Base-by-base conservation (phyloP, 495 filamentous ascomycete genomes). In the Massariosphaeria phaeospora region DNA sequence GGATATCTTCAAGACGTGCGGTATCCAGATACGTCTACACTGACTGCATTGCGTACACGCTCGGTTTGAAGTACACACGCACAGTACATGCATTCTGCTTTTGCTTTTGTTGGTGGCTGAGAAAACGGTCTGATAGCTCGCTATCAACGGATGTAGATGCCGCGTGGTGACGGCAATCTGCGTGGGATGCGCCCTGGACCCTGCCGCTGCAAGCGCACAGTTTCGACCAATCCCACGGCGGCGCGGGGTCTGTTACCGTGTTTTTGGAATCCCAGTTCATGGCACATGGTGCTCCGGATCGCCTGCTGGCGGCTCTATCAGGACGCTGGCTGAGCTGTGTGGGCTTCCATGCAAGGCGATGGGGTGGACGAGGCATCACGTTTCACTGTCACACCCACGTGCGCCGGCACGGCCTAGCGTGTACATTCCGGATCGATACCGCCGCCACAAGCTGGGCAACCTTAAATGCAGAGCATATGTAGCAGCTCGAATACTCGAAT, bases 121-220 rank as follows among this genome's bases (percentile, higher is more conserved):
- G 35, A 33, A 21, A 49, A 36, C 9, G 31, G 18, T 49, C 17
- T 58, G 47, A 58, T 50, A n/a, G n/a, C n/a, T n/a, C n/a, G n/a
- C n/a, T n/a, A 57, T 34, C 40, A 44, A 36, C 34, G 18, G 25
- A 38, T 6, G 17, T 11, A 42, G 39, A 15, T 42, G 39, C 39
- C 26, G 25, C 33, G 12, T 33, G 23, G 21, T 15, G 24, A 35
- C 40, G 41, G 49, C 34, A 49, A 47, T 52, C 40, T 57, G 34
- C 48, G 54, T 55, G 54, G 59, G 49, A 49, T 57, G 48, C 26
- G 17, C 18, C 23, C 15, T 27, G 33, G 36, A 15, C 18, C 47
- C 54, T 50, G 40, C 59, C 48, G 59, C 54, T 57, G 48, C 59
- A 58, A 54, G 59, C 55, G 59, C 42, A 45, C 40, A n/a, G 31